phyloP scores from a whole-genome alignment of 345 rosid species.

The Combretum micranthum region DNA sequence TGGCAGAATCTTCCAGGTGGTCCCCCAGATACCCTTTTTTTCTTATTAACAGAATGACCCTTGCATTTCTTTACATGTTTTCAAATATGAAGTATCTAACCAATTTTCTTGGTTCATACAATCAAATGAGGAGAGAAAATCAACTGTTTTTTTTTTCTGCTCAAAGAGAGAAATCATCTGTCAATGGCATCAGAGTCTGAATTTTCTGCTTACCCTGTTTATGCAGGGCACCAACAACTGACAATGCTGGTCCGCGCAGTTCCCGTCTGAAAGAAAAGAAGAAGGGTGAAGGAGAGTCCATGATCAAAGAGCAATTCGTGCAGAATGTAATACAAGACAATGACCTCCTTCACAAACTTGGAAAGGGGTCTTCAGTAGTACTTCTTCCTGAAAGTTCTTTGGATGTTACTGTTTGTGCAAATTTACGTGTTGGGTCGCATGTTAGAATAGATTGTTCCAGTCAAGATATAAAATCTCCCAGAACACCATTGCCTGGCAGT shows the following conservation, averaged over 20 bases:
- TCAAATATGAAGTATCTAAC: too few relatives aligned
- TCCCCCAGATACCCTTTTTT: slow-evolving; percentile 1
- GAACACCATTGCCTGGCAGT: slow-evolving; percentile 28
- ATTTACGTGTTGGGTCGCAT: slow-evolving; percentile 63
- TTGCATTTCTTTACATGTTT: too few relatives aligned
- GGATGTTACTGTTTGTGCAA: slow-evolving; percentile 60
- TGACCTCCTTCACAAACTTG: slow-evolving; percentile 61
- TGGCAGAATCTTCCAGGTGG: slow-evolving; percentile 78
- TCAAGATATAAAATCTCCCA: slow-evolving; percentile 29
- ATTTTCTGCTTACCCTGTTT: slow-evolving; percentile 4
- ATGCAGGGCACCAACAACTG: slow-evolving; percentile 56
- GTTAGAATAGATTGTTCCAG: slow-evolving; percentile 27
- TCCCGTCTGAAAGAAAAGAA: slow-evolving; percentile 87
- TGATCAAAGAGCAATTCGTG: slow-evolving; percentile 77
- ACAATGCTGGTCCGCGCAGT: slow-evolving; percentile 68
- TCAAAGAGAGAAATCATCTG: too few relatives aligned
- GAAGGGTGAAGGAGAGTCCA: slow-evolving; percentile 77
- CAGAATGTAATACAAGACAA: slow-evolving; percentile 58
- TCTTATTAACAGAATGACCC: background rate
- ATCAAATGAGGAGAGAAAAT: too few relatives aligned
- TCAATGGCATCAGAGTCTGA: background rate
- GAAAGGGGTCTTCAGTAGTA: slow-evolving; percentile 67
- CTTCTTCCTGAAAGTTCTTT: slow-evolving; percentile 76
- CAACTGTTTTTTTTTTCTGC: too few relatives aligned
- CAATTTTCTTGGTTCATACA: too few relatives aligned